A percentile compares a stretch with the other conserved stretches of the same genome.
Conservation (phyloP, 2,329 filamentous ascomycete species). For the Colletotrichum lupini region DNA sequence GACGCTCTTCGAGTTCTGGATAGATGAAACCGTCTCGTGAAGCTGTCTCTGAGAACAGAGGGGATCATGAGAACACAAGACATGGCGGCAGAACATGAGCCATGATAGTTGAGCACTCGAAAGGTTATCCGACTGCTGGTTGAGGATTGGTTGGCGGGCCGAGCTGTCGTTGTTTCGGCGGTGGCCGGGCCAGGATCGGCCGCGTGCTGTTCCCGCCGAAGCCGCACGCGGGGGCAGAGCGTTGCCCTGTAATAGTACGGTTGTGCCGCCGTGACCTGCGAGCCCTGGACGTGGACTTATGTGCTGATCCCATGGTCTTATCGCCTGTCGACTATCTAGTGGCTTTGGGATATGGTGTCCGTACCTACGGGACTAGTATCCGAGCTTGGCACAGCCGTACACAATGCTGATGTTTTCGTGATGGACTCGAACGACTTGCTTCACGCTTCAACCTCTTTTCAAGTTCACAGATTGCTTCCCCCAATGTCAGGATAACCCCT, state of each 20-base stretch:
- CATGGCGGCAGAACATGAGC: neutral
- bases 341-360: neutral
- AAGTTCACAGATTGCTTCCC: neutral
- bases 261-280: neutral
- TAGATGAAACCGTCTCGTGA: neutral
- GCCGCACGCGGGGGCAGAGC: neutral
- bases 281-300: neutral
- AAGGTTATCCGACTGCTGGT: too few species aligned
- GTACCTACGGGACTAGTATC: neutral
- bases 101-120: too few species aligned
- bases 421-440: neutral
- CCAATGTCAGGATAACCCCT: neutral
- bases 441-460: neutral
- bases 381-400: neutral
- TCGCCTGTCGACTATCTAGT: neutral
- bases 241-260: neutral
- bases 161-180: neutral
- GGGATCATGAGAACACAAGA: neutral
- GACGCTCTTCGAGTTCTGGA: neutral
- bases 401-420: neutral
- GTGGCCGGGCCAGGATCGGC: neutral
- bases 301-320: neutral
- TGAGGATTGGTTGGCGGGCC: neutral
- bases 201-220: neutral
- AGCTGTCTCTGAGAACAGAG: neutral